These are phyloP conservation scores for Aspergillus phoenicis DNA, from an alignment of 2,329 filamentous ascomycete genomes.

Conservation along the genomic window DNA sequence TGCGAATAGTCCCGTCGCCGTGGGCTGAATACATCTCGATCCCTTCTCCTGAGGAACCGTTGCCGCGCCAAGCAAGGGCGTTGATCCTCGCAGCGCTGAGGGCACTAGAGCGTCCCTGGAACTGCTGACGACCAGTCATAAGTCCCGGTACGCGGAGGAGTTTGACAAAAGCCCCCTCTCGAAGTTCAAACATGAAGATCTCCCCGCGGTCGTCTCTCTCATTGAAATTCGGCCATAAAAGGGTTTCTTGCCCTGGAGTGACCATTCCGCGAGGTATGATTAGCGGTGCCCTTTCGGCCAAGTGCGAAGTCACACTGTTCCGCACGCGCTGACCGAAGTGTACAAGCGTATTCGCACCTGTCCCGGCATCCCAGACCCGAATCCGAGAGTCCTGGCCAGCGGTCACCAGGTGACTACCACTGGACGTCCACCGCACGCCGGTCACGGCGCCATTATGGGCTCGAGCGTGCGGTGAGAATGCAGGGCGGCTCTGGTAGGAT, in stretches of 20 bases:
- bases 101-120: constrained; percentile 47
- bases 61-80: constrained; percentile 73
- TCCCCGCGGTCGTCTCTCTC: constrained; percentile 66
- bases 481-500: constrained; percentile 39
- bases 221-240: constrained; percentile 80
- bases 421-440: constrained; percentile 79
- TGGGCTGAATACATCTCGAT: constrained; percentile 80
- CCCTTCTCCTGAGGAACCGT: constrained; percentile 57
- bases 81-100: constrained; percentile 67
- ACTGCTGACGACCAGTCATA: constrained; percentile 42
- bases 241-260: constrained; percentile 60
- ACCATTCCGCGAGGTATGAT: constrained; percentile 64
- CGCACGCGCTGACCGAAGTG: constrained; percentile 82
- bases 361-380: constrained; percentile 80
- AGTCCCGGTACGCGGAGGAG: constrained; percentile 67
- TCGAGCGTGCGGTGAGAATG: constrained; percentile 49
- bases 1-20: constrained; percentile 78
- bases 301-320: constrained; percentile 63
- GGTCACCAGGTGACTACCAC: constrained; percentile 74
- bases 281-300: constrained; percentile 64
- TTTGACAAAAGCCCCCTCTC: constrained; percentile 72
- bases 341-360: constrained; percentile 81
- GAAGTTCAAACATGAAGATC: constrained; percentile 77
- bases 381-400: constrained; percentile 82
- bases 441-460: constrained; percentile 85